These are phyloP conservation scores for Chalara sp. DNA, from an alignment of 2,329 filamentous ascomycete genomes.

Conservation along the genomic window DNA sequence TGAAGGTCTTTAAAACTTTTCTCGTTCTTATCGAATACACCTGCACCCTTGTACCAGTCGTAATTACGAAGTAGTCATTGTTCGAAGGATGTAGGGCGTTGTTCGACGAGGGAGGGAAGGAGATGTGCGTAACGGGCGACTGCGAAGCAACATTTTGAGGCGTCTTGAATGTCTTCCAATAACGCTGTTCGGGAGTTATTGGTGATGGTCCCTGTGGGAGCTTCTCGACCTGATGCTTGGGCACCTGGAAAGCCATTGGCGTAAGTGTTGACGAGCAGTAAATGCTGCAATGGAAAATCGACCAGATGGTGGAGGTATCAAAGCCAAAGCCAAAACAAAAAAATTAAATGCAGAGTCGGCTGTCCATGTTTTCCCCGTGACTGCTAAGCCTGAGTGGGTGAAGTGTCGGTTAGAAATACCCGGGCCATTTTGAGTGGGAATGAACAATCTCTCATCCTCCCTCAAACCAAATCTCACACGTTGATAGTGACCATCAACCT, in stretches of 20 bases:
- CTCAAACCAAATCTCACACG: no score
- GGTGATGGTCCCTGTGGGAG: slow-evolving; percentile 76
- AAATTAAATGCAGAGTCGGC: no score
- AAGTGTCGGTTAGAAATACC: not conserved
- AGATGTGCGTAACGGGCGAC: slow-evolving; percentile 86
- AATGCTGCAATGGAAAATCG: not conserved
- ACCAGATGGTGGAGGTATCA: not conserved
- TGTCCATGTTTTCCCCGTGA: not conserved
- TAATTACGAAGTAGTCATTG: slow-evolving; percentile 80
- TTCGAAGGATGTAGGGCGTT: slow-evolving; percentile 36
- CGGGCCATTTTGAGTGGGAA: not conserved
- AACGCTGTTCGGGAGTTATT: slow-evolving; percentile 84
- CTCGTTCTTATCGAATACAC: slow-evolving; percentile 89
- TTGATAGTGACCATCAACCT: no score
- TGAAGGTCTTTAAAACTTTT: slow-evolving; percentile 89
- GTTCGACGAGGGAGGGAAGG: slow-evolving; percentile 49
- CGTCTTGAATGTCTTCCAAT: slow-evolving; percentile 94
- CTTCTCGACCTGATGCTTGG: slow-evolving; percentile 49
- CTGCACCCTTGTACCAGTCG: slow-evolving; percentile 88
- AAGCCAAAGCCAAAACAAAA: no score
- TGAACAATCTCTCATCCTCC: not conserved
- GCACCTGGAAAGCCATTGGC: slow-evolving; percentile 24
- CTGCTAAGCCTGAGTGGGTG: not conserved
- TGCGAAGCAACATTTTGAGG: slow-evolving; percentile 85
- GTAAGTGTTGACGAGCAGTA: not conserved